These are phyloP conservation scores for Boletus subparvulus DNA, from an alignment of 768 basidiomycete species.

Conservation along the genomic window DNA sequence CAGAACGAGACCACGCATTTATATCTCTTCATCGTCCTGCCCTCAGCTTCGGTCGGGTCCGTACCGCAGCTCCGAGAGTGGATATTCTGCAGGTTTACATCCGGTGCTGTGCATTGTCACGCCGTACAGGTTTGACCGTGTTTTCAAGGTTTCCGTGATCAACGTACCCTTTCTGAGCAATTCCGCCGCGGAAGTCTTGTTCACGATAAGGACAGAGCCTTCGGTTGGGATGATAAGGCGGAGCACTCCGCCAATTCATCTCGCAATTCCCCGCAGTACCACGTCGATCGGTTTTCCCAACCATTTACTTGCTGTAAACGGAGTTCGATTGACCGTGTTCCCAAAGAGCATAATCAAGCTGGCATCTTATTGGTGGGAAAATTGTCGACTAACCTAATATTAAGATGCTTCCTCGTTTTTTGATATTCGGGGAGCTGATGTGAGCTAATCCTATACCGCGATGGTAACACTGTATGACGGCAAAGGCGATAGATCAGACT, in stretches of 20 bases:
- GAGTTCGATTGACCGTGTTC: background rate
- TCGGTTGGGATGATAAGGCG: conserved; percentile 23
- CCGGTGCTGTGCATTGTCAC: background rate
- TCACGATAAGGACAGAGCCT: conserved; percentile 24
- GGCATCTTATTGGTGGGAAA: conserved; percentile 8
- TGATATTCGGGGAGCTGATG: conserved; percentile 1
- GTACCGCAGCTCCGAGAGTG: conserved; percentile 12
- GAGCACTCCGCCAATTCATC: conserved; percentile 1
- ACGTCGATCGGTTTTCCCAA: conserved; percentile 7
- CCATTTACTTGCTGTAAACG: conserved; percentile 1
- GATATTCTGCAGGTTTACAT: conserved; percentile 1
- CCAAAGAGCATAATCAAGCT: conserved; percentile 11
- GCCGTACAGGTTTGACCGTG: background rate
- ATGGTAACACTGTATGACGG: background rate
- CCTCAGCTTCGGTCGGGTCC: conserved; percentile 25
- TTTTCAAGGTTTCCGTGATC: background rate
- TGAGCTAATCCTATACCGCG: background rate
- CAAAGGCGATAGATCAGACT: conserved; percentile 1
- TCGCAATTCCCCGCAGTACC: conserved; percentile 16
- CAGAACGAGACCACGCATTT: conserved; percentile 15
- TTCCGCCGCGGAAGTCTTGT: conserved; percentile 1
- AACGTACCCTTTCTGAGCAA: background rate
- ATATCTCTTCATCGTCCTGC: conserved; percentile 26
- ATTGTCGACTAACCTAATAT: background rate
- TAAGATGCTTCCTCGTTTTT: background rate